Conservation (phyloP, 306 rosid species). For the Glycine soja region DNA sequence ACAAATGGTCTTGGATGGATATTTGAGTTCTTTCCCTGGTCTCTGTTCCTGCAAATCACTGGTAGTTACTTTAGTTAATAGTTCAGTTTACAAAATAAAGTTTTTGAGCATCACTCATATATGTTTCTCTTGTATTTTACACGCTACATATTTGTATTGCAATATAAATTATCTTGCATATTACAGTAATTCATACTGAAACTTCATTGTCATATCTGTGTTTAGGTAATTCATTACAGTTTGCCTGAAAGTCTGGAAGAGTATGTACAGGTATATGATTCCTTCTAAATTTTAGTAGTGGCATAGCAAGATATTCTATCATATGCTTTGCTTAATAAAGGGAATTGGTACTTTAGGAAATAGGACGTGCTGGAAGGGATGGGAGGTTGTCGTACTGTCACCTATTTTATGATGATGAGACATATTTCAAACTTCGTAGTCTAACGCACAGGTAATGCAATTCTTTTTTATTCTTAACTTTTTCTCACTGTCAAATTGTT, state of each 20-base stretch:
- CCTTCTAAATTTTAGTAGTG: slow-evolving; percentile 33
- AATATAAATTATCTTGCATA: slow-evolving; percentile 28
- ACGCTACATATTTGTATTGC: slow-evolving; percentile 26
- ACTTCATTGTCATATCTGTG: slow-evolving; percentile 37
- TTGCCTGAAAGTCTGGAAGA: slow-evolving; percentile 96
- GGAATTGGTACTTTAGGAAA: slow-evolving; percentile 65
- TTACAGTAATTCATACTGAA: slow-evolving; percentile 34
- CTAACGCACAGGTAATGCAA: slow-evolving; percentile 74
- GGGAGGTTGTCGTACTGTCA: slow-evolving; percentile 89
- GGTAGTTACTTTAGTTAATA: slow-evolving; percentile 27
- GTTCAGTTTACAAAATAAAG: slow-evolving; percentile 13
- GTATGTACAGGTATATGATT: slow-evolving; percentile 82
- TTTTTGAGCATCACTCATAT: slow-evolving; percentile 1
- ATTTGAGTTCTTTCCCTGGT: slow-evolving; percentile 17
- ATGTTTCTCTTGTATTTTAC: slow-evolving; percentile 38
- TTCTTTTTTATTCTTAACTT: slow-evolving; percentile 1
- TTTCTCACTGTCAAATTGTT: slow-evolving; percentile 22
- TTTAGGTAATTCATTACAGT: slow-evolving; percentile 94
- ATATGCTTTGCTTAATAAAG: slow-evolving; percentile 32
- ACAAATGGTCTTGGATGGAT: slow-evolving; percentile 30
- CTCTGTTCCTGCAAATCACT: slow-evolving; percentile 41
- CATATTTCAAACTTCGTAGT: slow-evolving; percentile 87
- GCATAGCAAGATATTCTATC: slow-evolving; percentile 37
- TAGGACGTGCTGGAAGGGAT: slow-evolving; percentile 95
- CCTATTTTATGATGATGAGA: slow-evolving; percentile 78